A percentile compares a stretch with the other conserved stretches of the same genome.
Conservation (phyloP, 352 stramenopile species). For the Pythium rhizo-oryzae region DNA sequence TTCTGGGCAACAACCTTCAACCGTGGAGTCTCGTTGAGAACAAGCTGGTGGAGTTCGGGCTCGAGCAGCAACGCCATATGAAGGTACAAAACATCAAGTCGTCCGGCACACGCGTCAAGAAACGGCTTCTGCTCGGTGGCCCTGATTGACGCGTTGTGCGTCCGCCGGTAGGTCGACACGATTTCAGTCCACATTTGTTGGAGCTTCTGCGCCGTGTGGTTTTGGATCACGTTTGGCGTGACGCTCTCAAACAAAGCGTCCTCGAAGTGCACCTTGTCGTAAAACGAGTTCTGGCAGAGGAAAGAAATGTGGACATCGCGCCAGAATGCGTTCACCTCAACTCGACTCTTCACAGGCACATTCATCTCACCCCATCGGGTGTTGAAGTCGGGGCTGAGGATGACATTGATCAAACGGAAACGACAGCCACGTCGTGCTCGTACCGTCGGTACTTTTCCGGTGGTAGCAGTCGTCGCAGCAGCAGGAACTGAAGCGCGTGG, state of each 20-base stretch:
- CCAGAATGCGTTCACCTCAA: constrained; percentile 55
- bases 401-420: constrained; percentile 72
- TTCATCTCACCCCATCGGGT: constrained; percentile 57
- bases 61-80: constrained; percentile 67
- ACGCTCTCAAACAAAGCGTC: constrained; percentile 64
- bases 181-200: constrained; percentile 73
- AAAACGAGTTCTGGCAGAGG: constrained; percentile 44
- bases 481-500: neutral
- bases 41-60: constrained; percentile 46
- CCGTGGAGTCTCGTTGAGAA: constrained; percentile 36
- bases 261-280: constrained; percentile 64
- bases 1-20: neutral
- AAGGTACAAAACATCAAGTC: constrained; percentile 68
- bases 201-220: constrained; percentile 49
- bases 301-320: constrained; percentile 61
- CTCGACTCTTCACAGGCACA: constrained; percentile 1
- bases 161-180: constrained; percentile 49
- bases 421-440: constrained; percentile 57
- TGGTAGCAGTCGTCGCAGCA: neutral
- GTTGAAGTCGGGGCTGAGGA: constrained; percentile 62
- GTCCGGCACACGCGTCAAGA: constrained; percentile 57
- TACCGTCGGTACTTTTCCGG: neutral
- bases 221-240: constrained; percentile 45
- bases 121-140: constrained; percentile 33
- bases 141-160: constrained; percentile 34